phyloP scores from a whole-genome alignment of 176 grass and related monocot genomes.

The Oryza coarctata region DNA sequence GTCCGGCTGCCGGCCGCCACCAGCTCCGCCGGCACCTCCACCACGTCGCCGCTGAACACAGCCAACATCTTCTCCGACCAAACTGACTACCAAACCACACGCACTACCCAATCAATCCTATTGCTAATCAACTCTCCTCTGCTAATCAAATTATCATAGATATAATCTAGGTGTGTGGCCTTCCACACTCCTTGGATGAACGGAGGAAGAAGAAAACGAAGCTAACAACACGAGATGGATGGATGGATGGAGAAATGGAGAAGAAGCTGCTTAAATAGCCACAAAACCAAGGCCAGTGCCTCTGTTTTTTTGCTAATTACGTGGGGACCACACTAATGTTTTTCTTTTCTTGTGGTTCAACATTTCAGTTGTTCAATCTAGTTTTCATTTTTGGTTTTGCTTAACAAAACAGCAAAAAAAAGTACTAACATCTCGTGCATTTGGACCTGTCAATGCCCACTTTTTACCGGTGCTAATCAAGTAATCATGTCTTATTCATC shows the following conservation, averaged over 20 bases:
- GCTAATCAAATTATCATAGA: background rate
- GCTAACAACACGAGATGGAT: background rate
- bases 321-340: conserved; percentile 2
- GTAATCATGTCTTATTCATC: conserved; percentile 25
- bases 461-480: background rate
- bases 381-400: background rate
- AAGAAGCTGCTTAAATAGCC: conserved; percentile 18
- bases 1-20: conserved; percentile 88
- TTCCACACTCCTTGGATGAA: conserved; percentile 28
- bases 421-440: background rate
- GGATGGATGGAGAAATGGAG: background rate
- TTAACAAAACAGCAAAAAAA: background rate
- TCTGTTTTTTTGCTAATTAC: background rate
- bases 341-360: background rate
- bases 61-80: conserved; percentile 53
- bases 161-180: background rate
- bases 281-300: background rate
- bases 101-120: background rate
- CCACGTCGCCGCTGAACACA: conserved; percentile 89
- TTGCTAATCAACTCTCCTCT: background rate
- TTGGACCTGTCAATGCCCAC: conserved; percentile 4
- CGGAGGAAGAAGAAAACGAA: background rate
- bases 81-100: background rate
- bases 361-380: background rate
- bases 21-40: conserved; percentile 84